Base-by-base conservation (phyloP, 2,329 filamentous ascomycete species). In the Botrytis porri region DNA sequence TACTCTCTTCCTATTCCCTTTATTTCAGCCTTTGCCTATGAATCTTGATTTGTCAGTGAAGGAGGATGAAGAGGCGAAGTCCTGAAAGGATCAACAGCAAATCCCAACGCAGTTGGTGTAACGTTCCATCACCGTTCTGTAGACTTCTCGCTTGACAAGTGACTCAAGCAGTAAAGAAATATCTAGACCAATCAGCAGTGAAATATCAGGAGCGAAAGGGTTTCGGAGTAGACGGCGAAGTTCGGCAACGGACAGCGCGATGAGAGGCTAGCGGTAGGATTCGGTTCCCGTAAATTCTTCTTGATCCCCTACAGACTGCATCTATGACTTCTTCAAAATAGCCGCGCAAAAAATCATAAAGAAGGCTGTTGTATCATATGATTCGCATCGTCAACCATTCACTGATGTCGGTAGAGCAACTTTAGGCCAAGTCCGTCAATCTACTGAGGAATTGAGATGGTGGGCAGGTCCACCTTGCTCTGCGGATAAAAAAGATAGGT, bases 121-220 rank as follows among this genome's bases (percentile, higher is more conserved):
- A 72, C 70, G 70, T 72, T 69, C 63, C 63, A 72, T 72, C 61
- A 60, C n/a, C 41, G 22, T 45, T 45, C 60, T 25, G 10, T 45
- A 22, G 35, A 41, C 43, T 69, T 69, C 37, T 69, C 65, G 48
- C n/a, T 69, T 43, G 41, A 35, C 48, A 63, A 41, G 61, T 64
- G 37, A 67, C n/a, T 57, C 41, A 35, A 41, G 35, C 25, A 39
- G 48, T 39, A 41, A 32, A 25, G 32, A 29, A 61, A 41, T 8
- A 48, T 54, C 25, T 48, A 29, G 48, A 41, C 70, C 63, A 69
- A 72, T 72, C 37, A 72, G 16, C 25, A 6, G 22, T 14, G 18
- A 60, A 32, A 20, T 18, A 9, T 10, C 14, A 20, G 37, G 10
- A 48, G 63, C 51, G 51, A 41, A 45, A 48, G 59, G 20, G 51